Conservation (phyloP, 2,329 filamentous ascomycete species). For the Ophiostoma triangulosporum region DNA sequence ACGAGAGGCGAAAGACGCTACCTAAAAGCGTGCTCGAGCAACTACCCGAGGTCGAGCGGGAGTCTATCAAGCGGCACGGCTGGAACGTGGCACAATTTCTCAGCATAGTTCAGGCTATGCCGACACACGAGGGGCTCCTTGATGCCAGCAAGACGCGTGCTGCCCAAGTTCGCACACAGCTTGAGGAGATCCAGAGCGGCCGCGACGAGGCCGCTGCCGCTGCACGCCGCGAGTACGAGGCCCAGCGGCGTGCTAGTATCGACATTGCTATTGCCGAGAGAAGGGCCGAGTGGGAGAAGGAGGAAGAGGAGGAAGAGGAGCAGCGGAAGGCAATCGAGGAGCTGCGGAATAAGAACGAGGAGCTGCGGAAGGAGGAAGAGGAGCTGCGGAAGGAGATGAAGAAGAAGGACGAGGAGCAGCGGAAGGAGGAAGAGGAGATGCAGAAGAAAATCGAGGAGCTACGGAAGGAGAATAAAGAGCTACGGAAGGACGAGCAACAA, state of each 20-base stretch:
- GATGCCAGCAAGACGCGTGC: neutral
- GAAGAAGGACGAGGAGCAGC: neutral
- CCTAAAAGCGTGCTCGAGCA: neutral
- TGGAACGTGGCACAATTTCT: neutral
- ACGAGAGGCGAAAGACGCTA: neutral
- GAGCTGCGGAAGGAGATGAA: neutral
- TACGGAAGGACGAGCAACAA: neutral
- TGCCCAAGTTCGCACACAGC: neutral
- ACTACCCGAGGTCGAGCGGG: neutral
- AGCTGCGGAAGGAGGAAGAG: neutral
- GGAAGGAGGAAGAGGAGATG: neutral
- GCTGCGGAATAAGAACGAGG: no score
- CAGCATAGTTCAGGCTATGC: neutral
- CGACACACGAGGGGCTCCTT: neutral
- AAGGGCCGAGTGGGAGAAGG: neutral
- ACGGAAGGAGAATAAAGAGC: neutral
- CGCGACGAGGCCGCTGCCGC: neutral
- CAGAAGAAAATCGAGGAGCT: neutral
- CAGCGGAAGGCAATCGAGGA: neutral
- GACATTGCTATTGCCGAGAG: neutral
- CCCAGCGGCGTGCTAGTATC: neutral
- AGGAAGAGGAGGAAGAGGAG: neutral
- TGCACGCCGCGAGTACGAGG: neutral
- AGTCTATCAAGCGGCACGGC: neutral
- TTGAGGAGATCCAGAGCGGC: neutral